These are phyloP conservation scores for Ligustrum vulgare DNA, from an alignment of 257 asterid genomes.

Conservation along the genomic window DNA sequence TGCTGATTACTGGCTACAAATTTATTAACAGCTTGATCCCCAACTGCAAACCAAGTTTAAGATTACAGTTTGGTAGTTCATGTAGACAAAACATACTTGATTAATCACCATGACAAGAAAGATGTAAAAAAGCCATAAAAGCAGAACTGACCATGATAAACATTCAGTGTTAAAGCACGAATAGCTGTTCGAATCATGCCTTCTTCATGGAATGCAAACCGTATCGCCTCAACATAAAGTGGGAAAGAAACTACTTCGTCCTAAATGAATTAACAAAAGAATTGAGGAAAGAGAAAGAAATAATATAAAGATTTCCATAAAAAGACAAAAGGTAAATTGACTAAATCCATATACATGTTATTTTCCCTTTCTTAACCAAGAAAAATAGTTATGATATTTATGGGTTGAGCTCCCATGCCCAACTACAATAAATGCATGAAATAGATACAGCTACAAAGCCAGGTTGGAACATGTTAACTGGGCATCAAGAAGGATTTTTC, in stretches of 20 bases:
- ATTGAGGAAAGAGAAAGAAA: slow-evolving; percentile 9
- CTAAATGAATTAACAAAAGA: slow-evolving; percentile 35
- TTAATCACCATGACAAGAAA: slow-evolving; percentile 4
- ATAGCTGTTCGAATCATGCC: slow-evolving; percentile 98
- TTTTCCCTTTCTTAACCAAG: neutral
- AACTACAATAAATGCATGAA: neutral
- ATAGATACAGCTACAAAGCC: neutral
- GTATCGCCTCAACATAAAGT: slow-evolving; percentile 91
- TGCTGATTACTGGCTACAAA: slow-evolving; percentile 72
- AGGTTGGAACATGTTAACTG: neutral
- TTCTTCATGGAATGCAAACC: slow-evolving; percentile 94
- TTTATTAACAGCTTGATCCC: slow-evolving; percentile 93
- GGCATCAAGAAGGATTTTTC: neutral
- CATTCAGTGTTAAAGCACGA: slow-evolving; percentile 91
- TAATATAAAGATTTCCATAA: slow-evolving; percentile 13
- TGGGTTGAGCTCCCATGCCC: too few relatives aligned
- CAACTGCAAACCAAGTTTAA: slow-evolving; percentile 71
- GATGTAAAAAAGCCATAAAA: slow-evolving; percentile 21
- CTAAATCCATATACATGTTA: neutral
- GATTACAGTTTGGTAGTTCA: slow-evolving; percentile 23
- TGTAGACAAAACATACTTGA: neutral
- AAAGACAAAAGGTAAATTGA: neutral
- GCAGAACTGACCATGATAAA: slow-evolving; percentile 79
- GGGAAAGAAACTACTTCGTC: slow-evolving; percentile 87
- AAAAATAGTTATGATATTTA: slow-evolving; percentile 8